Evolutionary conservation across 495 filamentous ascomycete species (phyloP).

Genomic region (Podospora australis): DNA sequence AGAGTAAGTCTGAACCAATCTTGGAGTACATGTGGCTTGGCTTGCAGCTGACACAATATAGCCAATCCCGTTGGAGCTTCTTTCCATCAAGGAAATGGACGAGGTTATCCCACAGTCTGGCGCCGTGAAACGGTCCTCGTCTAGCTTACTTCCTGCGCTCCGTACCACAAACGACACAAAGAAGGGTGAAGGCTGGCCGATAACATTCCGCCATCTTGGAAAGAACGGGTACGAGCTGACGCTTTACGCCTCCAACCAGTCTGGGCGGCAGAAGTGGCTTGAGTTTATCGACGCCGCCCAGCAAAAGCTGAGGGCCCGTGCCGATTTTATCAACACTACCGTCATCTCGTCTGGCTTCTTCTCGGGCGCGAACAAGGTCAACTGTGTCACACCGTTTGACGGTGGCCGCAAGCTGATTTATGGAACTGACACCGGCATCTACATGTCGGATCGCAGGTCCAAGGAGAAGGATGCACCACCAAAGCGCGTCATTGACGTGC

Average conservation of each 20-base stretch:
- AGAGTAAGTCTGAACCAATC: too few species aligned
- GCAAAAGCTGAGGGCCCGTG: constrained; percentile 71
- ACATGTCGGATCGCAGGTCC: constrained; percentile 79
- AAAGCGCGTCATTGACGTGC: constrained; percentile 75
- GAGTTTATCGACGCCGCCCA: constrained; percentile 92
- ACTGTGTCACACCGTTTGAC: constrained; percentile 88
- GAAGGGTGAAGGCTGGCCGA: constrained; percentile 76
- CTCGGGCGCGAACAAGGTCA: constrained; percentile 71
- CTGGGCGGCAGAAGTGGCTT: constrained; percentile 86
- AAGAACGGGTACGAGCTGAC: constrained; percentile 91
- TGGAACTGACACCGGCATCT: constrained; percentile 91
- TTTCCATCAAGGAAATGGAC: constrained; percentile 95
- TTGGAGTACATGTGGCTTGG: too few species aligned
- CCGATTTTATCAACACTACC: constrained; percentile 89
- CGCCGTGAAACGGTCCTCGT: constrained; percentile 77
- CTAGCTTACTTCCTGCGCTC: constrained; percentile 73
- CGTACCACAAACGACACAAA: constrained; percentile 37
- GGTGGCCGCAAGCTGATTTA: constrained; percentile 91
- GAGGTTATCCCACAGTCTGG: constrained; percentile 79
- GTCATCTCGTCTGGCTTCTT: constrained; percentile 84
- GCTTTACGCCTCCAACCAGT: constrained; percentile 76
- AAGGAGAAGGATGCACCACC: constrained; percentile 74
- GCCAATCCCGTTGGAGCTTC: constrained; percentile 90
- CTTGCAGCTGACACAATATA: too few species aligned
- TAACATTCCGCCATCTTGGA: constrained; percentile 98